Percentiles rank a stretch among this genome's conserved stretches.
Conservation (phyloP, 1,284 basidiomycete genomes). For the Xerocomus minutiporus region DNA sequence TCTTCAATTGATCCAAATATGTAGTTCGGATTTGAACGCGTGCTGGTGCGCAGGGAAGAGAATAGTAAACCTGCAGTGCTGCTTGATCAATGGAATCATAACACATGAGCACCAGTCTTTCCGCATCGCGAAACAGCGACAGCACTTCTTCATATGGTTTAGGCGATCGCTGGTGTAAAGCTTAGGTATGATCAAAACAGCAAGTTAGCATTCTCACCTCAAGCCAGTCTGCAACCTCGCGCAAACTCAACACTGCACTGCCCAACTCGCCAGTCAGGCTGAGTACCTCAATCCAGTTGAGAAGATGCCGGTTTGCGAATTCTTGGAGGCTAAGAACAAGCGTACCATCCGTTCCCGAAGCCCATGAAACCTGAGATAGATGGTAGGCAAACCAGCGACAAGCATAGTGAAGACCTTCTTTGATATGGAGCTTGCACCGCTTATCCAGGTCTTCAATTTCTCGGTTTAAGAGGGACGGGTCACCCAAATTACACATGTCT, state of each 20-base stretch:
- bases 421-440: conserved; percentile 10
- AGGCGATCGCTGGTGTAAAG: conserved; percentile 3
- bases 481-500: conserved; percentile 17
- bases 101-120: conserved; percentile 21
- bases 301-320: conserved; percentile 12
- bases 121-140: conserved; percentile 16
- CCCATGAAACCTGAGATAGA: conserved; percentile 10
- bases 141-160: conserved; percentile 7
- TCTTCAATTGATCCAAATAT: conserved; percentile 13
- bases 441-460: conserved; percentile 15
- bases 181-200: background rate
- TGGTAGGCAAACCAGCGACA: conserved; percentile 24
- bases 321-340: conserved; percentile 14
- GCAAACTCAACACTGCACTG: conserved; percentile 14
- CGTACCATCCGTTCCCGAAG: conserved; percentile 1
- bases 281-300: conserved; percentile 24
- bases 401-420: conserved; percentile 19
- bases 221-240: conserved; percentile 13
- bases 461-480: conserved; percentile 15
- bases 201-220: conserved; percentile 8
- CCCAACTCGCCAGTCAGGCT: conserved; percentile 19
- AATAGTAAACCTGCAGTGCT: conserved; percentile 22
- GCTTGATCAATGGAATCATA: conserved; percentile 19
- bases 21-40: conserved; percentile 11
- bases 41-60: conserved; percentile 15